Evolutionary conservation across 768 basidiomycete species (phyloP).

Genomic region (Amanita thiersii): DNA sequence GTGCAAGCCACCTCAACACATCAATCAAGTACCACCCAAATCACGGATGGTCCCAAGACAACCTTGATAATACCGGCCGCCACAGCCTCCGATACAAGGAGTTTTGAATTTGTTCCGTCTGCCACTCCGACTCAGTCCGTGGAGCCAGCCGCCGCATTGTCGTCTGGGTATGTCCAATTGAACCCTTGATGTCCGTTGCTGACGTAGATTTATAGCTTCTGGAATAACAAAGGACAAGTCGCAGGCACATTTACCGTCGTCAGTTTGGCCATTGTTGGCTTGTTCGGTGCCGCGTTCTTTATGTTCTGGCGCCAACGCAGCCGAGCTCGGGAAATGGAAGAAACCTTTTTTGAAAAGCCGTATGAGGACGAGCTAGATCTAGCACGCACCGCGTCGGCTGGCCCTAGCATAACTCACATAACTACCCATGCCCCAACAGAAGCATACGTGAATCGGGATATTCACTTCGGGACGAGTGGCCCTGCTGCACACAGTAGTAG

Average conservation of each 20-base stretch:
- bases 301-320: constrained; percentile 19
- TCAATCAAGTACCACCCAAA: constrained; percentile 8
- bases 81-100: constrained; percentile 1
- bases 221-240: constrained; percentile 28
- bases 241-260: constrained; percentile 26
- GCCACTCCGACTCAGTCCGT: constrained; percentile 2
- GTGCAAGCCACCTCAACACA: background rate
- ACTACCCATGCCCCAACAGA: constrained; percentile 3
- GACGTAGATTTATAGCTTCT: constrained; percentile 21
- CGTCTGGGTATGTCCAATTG: constrained; percentile 11
- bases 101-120: constrained; percentile 1
- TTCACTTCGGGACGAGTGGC: constrained; percentile 8
- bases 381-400: background rate
- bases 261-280: constrained; percentile 18
- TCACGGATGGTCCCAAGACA: background rate
- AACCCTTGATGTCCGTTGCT: background rate
- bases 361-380: background rate
- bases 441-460: constrained; percentile 8
- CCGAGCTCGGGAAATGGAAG: constrained; percentile 13
- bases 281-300: constrained; percentile 15
- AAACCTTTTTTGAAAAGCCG: constrained; percentile 19
- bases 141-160: constrained; percentile 5
- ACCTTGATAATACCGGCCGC: background rate
- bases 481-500: no score
- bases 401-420: constrained; percentile 2